phyloP scores from a whole-genome alignment of 768 basidiomycete species.

The Boletus barrowsii region DNA sequence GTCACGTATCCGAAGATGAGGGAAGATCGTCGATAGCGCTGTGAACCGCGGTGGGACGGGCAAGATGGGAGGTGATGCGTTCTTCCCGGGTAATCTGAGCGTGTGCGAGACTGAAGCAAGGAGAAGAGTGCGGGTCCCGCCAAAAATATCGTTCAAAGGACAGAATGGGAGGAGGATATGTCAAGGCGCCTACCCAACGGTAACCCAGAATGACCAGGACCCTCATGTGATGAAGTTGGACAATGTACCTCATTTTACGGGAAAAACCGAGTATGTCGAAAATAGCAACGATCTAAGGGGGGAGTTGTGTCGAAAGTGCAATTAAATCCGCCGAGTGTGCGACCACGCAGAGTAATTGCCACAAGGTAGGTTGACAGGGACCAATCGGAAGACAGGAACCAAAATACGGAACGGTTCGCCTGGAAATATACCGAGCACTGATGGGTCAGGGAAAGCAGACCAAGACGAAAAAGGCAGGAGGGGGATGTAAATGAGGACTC shows the following conservation, averaged over 20 bases:
- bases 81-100: neutral
- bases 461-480: conserved; percentile 32
- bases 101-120: conserved; percentile 1
- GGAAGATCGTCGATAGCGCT: conserved; percentile 2
- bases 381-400: conserved; percentile 48
- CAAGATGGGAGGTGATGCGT: neutral
- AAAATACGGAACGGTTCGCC: conserved; percentile 45
- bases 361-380: conserved; percentile 36
- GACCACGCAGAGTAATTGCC: conserved; percentile 29
- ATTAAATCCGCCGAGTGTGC: conserved; percentile 34
- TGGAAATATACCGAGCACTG: conserved; percentile 40
- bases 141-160: conserved; percentile 9
- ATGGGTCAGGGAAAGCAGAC: conserved; percentile 36
- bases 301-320: conserved; percentile 41
- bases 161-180: conserved; percentile 3
- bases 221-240: conserved; percentile 22
- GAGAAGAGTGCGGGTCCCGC: neutral
- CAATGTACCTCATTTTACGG: conserved; percentile 35
- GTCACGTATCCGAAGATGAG: conserved; percentile 19
- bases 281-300: conserved; percentile 42
- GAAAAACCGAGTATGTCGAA: conserved; percentile 25
- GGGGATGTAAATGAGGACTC: conserved; percentile 16
- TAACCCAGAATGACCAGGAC: conserved; percentile 12
- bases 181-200: conserved; percentile 18
- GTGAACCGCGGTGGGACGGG: conserved; percentile 11